A percentile compares a stretch with the other conserved stretches of the same genome.
These are phyloP conservation scores for Boletus huronensis DNA, from an alignment of 768 basidiomycete genomes.

Conservation along the genomic window DNA sequence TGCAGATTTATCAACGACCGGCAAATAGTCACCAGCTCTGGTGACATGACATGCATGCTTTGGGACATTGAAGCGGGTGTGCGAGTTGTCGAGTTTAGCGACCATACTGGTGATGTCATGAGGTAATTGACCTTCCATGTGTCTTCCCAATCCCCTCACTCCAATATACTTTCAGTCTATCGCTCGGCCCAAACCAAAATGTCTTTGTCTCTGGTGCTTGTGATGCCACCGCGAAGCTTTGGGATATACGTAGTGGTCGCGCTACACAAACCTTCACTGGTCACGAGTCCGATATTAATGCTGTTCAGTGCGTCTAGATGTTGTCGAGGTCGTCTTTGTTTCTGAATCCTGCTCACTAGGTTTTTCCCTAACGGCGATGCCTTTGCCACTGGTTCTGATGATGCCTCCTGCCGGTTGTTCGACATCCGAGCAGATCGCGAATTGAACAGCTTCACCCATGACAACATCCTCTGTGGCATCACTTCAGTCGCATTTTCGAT, in stretches of 20 bases:
- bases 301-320: slow-evolving; percentile 76
- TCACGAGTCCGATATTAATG: slow-evolving; percentile 98
- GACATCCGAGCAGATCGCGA: slow-evolving; percentile 98
- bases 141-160: slow-evolving; percentile 9
- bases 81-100: slow-evolving; percentile 96
- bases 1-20: slow-evolving; percentile 98
- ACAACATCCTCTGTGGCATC: slow-evolving; percentile 98
- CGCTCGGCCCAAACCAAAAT: slow-evolving; percentile 90
- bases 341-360: slow-evolving; percentile 39
- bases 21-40: slow-evolving; percentile 96
- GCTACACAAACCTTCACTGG: slow-evolving; percentile 98
- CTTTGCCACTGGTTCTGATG: slow-evolving; percentile 97
- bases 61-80: slow-evolving; percentile 99
- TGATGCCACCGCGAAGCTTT: slow-evolving; percentile 96
- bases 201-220: slow-evolving; percentile 99
- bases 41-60: slow-evolving; percentile 99
- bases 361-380: slow-evolving; percentile 99
- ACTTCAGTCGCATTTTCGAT: slow-evolving; percentile 99
- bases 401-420: slow-evolving; percentile 96
- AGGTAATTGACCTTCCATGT: slow-evolving; percentile 52
- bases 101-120: slow-evolving; percentile 99
- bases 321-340: not conserved
- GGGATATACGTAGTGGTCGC: slow-evolving; percentile 97
- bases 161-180: slow-evolving; percentile 57
- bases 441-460: slow-evolving; percentile 94